phyloP scores from a whole-genome alignment of 192 early-diverging fungal genomes.

The Cetraspora pellucida region DNA sequence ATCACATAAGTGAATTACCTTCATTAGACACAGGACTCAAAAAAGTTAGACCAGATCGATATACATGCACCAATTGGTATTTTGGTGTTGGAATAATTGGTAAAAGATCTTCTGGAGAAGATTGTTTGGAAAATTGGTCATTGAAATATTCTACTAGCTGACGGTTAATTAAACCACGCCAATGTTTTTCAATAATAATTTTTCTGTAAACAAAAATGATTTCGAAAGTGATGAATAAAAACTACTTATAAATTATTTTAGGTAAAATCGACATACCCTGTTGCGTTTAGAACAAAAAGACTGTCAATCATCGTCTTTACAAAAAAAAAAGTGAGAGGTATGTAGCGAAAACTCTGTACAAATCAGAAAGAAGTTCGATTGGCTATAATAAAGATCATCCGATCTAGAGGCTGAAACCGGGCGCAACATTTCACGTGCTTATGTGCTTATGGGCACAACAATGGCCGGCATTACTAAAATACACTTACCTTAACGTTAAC shows the following conservation, averaged over 20 bases:
- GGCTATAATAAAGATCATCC: too few species aligned
- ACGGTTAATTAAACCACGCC: conserved; percentile 67
- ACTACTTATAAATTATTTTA: neutral
- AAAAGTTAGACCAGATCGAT: conserved; percentile 74
- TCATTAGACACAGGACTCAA: conserved; percentile 74
- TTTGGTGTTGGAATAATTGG: conserved; percentile 67
- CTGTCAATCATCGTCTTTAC: conserved; percentile 55
- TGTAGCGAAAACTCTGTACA: too few species aligned
- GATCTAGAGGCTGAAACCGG: too few species aligned
- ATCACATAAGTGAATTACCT: conserved; percentile 46
- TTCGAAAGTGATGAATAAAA: neutral
- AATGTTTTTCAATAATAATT: conserved; percentile 89
- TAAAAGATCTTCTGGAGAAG: conserved; percentile 63
- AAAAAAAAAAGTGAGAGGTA: too few species aligned
- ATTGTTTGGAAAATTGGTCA: conserved; percentile 59
- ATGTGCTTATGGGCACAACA: too few species aligned
- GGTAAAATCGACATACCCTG: conserved; percentile 50
- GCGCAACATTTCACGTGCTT: too few species aligned
- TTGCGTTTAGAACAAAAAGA: conserved; percentile 68
- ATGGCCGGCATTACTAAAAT: too few species aligned
- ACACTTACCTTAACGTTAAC: too few species aligned
- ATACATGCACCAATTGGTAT: conserved; percentile 67
- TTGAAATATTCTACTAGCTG: conserved; percentile 65
- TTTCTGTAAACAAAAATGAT: conserved; percentile 53
- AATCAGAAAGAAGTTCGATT: too few species aligned